Evolutionary conservation across 805 yeast genomes (phyloP).

Genomic region (Myxozyma geophila): DNA sequence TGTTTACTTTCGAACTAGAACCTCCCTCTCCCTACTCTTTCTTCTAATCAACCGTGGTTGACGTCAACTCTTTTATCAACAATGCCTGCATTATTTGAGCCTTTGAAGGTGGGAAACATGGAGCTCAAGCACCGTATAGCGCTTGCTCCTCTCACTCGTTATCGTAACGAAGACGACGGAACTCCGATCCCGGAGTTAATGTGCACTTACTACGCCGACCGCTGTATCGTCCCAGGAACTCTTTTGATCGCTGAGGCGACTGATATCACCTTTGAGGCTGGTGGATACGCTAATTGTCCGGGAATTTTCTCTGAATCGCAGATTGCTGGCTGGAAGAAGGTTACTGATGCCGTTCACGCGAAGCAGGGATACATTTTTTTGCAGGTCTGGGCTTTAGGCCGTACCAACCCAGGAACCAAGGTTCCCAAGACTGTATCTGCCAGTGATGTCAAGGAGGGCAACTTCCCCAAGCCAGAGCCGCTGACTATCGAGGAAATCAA

Average conservation of each 20-base stretch:
- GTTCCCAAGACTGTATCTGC: conserved; percentile 47
- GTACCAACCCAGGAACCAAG: conserved; percentile 44
- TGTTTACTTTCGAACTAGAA: too few species aligned
- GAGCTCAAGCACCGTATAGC: conserved; percentile 49
- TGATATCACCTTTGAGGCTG: conserved; percentile 49
- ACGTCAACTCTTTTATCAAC: background rate
- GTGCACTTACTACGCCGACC: conserved; percentile 57
- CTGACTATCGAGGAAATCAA: conserved; percentile 52
- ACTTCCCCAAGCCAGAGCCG: background rate
- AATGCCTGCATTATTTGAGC: conserved; percentile 35
- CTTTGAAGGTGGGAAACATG: conserved; percentile 39
- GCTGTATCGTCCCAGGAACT: conserved; percentile 61
- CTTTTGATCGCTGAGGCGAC: conserved; percentile 65
- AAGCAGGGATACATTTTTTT: conserved; percentile 47
- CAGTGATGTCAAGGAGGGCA: conserved; percentile 34
- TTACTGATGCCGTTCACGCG: conserved; percentile 54
- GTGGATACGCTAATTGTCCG: conserved; percentile 47
- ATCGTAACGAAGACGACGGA: conserved; percentile 41
- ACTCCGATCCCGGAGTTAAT: conserved; percentile 48
- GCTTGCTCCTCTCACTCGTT: conserved; percentile 57
- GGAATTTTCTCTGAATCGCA: conserved; percentile 73
- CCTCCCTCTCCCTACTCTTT: too few species aligned
- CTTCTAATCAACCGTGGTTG: too few species aligned
- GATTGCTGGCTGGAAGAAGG: conserved; percentile 75
- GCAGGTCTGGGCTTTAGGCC: conserved; percentile 58